These are phyloP conservation scores for Triticum urartu DNA, from an alignment of 176 grass and related monocot species.

Conservation along the genomic window DNA sequence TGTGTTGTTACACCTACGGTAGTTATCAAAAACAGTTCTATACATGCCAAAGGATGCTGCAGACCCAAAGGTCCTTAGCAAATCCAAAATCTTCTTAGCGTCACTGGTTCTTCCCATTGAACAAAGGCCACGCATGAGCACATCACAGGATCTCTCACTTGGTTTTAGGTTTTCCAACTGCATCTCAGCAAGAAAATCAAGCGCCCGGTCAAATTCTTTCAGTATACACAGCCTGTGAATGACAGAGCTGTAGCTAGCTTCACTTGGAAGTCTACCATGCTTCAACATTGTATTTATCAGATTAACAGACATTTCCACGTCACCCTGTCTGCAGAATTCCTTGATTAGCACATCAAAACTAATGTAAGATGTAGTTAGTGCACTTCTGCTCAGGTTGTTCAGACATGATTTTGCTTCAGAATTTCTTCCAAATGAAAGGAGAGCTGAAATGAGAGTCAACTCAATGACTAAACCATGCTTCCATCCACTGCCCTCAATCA, in stretches of 20 bases:
- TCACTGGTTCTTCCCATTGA: conserved; percentile 57
- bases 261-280: conserved; percentile 53
- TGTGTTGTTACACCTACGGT: conserved; percentile 48
- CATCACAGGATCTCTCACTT: conserved; percentile 49
- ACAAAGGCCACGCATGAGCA: conserved; percentile 67
- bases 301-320: conserved; percentile 58
- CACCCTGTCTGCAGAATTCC: conserved; percentile 54
- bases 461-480: conserved; percentile 60
- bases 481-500: conserved; percentile 60
- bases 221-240: conserved; percentile 43
- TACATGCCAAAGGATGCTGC: conserved; percentile 69
- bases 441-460: conserved; percentile 38
- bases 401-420: conserved; percentile 65
- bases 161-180: conserved; percentile 47
- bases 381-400: conserved; percentile 47
- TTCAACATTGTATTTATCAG: conserved; percentile 81
- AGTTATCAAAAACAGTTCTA: conserved; percentile 72
- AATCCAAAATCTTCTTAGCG: conserved; percentile 61
- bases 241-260: conserved; percentile 65
- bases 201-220: conserved; percentile 62
- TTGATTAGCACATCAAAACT: conserved; percentile 60
- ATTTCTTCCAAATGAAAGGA: conserved; percentile 57
- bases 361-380: conserved; percentile 25
- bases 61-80: conserved; percentile 41
- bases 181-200: conserved; percentile 82